Evolutionary conservation across 768 basidiomycete genomes (phyloP), one percentile per base, ranked within the genome.

Genomic region (Tulasnella sp.): DNA sequence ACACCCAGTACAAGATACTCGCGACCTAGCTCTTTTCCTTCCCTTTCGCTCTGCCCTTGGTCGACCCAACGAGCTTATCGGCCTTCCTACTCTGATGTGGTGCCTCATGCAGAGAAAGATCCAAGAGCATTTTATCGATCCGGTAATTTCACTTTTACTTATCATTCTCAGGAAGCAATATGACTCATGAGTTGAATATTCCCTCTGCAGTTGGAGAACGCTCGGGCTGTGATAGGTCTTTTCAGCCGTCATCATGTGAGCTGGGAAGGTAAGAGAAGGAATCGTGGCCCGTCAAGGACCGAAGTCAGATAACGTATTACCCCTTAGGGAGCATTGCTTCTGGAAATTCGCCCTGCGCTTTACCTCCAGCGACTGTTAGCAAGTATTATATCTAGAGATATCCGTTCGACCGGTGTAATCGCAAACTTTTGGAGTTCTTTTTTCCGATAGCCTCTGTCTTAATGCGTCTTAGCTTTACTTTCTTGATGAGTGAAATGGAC

Each of bases 21-120:
- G 93, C 72, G 93, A 94, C 81, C 91, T 93, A 71, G 93, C 89
- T 2, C 83, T 94, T 39, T 94, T 93, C 82, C 87, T 91, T 85
- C 92, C 93, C 0, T 94, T 93, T 80, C 87, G 91, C 80, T 91
- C 89, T 75, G 87, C 91, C 1, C 83, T 94, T 72, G 87, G 87
- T 36, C 88, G 89, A 7, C 49, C 77, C 9, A 88, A 90, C 80
- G 90, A 91, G 79, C 82, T 89, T 68, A 84, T 93, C 78, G 92
- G 93, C 37, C 85, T 94, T 45, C 90, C 89, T 80, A 94, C 93
- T 3, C 85, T 94, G 17, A 88, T 90, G 81, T 93, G 91, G 91
- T 90, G 90, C 79, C 86, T 94, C 45, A 92, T 94, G 92, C 87
- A 88, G 75, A 87, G 92, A 80, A 88, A 90, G 36, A 91, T 91